Conservation (phyloP, 2,329 filamentous ascomycete genomes). For the Phoma sp. region DNA sequence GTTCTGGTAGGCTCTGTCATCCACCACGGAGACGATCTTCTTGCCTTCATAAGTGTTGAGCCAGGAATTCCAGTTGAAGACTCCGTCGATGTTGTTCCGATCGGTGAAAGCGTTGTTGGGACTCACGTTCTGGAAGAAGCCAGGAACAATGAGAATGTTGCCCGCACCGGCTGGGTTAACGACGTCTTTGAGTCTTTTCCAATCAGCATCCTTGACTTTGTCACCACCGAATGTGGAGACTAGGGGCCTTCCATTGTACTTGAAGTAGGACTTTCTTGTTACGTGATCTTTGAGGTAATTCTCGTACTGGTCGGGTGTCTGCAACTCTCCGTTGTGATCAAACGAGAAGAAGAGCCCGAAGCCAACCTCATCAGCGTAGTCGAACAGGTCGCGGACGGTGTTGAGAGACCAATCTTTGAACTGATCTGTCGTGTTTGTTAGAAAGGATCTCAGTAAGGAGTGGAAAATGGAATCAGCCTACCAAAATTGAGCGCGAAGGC, state of each 20-base stretch:
- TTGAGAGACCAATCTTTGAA: slow-evolving; percentile 33
- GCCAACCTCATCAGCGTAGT: slow-evolving; percentile 32
- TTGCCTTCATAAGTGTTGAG: slow-evolving; percentile 26
- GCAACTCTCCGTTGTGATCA: slow-evolving; percentile 29
- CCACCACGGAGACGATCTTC: slow-evolving; percentile 32
- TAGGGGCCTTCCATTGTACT: slow-evolving; percentile 35
- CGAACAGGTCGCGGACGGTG: slow-evolving; percentile 39
- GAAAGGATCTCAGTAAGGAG: background rate
- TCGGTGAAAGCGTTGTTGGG: slow-evolving; percentile 31
- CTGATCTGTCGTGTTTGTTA: background rate
- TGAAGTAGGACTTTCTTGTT: slow-evolving; percentile 34
- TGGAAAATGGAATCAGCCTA: slow-evolving; percentile 10
- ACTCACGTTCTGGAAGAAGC: slow-evolving; percentile 31
- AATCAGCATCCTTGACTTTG: slow-evolving; percentile 22
- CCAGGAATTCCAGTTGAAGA: slow-evolving; percentile 51
- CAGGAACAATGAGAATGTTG: slow-evolving; percentile 39
- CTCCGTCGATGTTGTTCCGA: slow-evolving; percentile 40
- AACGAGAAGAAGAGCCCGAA: slow-evolving; percentile 50
- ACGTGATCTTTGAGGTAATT: slow-evolving; percentile 33
- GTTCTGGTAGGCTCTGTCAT: slow-evolving; percentile 38
- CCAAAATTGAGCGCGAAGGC: slow-evolving; percentile 46
- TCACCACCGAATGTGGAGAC: slow-evolving; percentile 44
- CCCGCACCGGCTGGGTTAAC: slow-evolving; percentile 5
- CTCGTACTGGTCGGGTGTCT: slow-evolving; percentile 32
- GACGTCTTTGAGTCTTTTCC: slow-evolving; percentile 19